phyloP scores from a whole-genome alignment of 805 yeast genomes.

The Candida alai region DNA sequence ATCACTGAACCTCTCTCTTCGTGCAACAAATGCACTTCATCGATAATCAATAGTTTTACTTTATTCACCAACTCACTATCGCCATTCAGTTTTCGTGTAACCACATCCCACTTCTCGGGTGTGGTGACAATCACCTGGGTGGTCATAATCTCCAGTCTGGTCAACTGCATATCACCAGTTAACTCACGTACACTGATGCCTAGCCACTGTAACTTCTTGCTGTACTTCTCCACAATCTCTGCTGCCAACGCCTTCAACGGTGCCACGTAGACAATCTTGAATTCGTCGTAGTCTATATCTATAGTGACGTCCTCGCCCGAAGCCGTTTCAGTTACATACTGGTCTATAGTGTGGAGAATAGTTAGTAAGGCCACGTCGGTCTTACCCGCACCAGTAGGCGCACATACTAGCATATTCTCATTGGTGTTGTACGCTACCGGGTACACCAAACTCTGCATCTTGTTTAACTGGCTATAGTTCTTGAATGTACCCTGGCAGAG shows the following conservation, averaged over 20 bases:
- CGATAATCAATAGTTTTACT: constrained; percentile 83
- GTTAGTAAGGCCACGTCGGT: constrained; percentile 88
- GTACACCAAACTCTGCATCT: constrained; percentile 85
- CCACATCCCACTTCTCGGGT: constrained; percentile 98
- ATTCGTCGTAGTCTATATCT: constrained; percentile 75
- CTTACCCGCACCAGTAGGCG: constrained; percentile 98
- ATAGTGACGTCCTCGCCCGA: constrained; percentile 44
- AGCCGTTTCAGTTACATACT: constrained; percentile 53
- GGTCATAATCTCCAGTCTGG: constrained; percentile 67
- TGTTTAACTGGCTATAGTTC: constrained; percentile 71
- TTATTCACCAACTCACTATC: constrained; percentile 81
- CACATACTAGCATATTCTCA: constrained; percentile 94
- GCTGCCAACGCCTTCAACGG: constrained; percentile 96
- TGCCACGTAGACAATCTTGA: constrained; percentile 87
- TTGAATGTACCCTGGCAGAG: constrained; percentile 82
- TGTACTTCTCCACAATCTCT: constrained; percentile 89
- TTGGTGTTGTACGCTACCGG: constrained; percentile 91
- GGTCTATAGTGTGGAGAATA: constrained; percentile 73
- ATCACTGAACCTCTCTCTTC: constrained; percentile 98
- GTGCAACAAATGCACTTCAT: constrained; percentile 93
- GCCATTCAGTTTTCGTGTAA: constrained; percentile 88
- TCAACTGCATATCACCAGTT: constrained; percentile 84
- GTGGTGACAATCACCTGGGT: constrained; percentile 89
- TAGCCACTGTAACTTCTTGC: constrained; percentile 73
- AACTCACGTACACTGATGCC: constrained; percentile 85